Conservation (phyloP, 1,139 yeast genomes). For the Torulaspora globosa region DNA sequence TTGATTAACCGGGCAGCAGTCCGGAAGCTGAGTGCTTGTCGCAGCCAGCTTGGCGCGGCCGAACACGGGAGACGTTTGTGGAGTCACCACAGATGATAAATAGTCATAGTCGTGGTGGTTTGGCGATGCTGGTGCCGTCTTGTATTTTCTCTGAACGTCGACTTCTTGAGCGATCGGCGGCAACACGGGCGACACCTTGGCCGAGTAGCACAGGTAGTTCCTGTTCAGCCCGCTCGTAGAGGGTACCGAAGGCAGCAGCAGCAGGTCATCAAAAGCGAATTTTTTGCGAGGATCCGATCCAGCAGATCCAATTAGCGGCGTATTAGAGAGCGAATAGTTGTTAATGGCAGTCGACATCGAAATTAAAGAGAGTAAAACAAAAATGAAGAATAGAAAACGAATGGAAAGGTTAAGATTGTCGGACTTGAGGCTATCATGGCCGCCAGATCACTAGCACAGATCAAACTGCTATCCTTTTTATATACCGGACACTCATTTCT, state of each 20-base stretch:
- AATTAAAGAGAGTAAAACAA: conserved; percentile 2
- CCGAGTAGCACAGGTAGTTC: conserved; percentile 14
- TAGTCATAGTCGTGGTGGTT: conserved; percentile 14
- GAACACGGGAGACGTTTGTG: conserved; percentile 25
- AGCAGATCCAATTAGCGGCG: conserved; percentile 14
- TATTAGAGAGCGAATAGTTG: conserved; percentile 12
- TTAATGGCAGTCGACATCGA: conserved; percentile 15
- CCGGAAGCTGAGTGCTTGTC: not conserved
- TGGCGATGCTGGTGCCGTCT: conserved; percentile 36
- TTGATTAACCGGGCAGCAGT: not conserved
- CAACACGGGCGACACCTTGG: conserved; percentile 5
- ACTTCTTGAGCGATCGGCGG: conserved; percentile 6
- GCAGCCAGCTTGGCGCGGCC: conserved; percentile 14
- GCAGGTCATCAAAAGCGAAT: conserved; percentile 23
- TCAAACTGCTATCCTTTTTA: not conserved
- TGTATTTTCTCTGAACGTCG: conserved; percentile 21
- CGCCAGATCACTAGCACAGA: not conserved
- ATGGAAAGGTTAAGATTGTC: conserved; percentile 3
- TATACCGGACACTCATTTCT: not conserved
- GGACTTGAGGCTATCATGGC: not conserved
- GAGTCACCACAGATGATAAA: conserved; percentile 21
- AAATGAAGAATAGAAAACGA: not conserved
- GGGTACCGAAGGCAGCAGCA: conserved; percentile 17
- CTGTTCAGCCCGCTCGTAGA: conserved; percentile 7
- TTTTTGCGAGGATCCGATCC: conserved; percentile 18